Percentiles rank a stretch among this genome's conserved stretches.
These are phyloP conservation scores for Penicillium aurantiogriseum DNA, from an alignment of 2,329 filamentous ascomycete genomes.

Conservation along the genomic window DNA sequence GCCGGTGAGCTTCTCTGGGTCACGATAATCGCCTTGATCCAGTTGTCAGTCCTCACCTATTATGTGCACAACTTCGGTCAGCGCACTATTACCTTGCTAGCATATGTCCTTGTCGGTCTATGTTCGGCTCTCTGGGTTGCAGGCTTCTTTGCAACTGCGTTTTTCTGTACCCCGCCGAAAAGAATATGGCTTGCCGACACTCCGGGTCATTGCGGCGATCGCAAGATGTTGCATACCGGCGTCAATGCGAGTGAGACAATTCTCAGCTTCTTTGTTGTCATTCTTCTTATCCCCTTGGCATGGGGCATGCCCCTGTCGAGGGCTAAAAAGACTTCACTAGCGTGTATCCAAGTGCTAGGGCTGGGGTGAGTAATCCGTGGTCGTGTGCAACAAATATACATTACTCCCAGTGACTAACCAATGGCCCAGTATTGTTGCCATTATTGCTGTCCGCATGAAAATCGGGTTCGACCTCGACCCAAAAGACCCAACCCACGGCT, in stretches of 20 bases:
- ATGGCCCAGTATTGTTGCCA: constrained; percentile 10
- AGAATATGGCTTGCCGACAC: constrained; percentile 14
- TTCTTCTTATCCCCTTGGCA: constrained; percentile 9
- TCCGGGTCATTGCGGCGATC: constrained; percentile 14
- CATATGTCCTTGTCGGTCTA: constrained; percentile 11
- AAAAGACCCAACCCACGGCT: constrained; percentile 11
- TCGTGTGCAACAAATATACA: background rate
- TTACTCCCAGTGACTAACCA: background rate
- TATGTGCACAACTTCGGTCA: constrained; percentile 16
- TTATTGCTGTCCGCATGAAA: constrained; percentile 14
- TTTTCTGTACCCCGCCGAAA: constrained; percentile 16
- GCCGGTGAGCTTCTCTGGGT: constrained; percentile 20
- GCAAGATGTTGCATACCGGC: constrained; percentile 13
- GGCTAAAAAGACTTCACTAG: constrained; percentile 7
- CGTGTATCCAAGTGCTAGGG: constrained; percentile 12
- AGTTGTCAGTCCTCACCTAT: constrained; percentile 19
- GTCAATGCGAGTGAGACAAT: constrained; percentile 11
- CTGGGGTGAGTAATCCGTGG: constrained; percentile 11
- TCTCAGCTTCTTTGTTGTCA: constrained; percentile 15
- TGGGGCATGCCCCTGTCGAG: constrained; percentile 6
- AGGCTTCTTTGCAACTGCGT: constrained; percentile 18
- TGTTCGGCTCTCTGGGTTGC: constrained; percentile 16
- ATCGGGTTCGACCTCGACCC: constrained; percentile 5
- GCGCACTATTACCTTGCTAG: constrained; percentile 6
- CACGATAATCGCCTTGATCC: constrained; percentile 12